Evolutionary conservation across 306 rosid genomes (phyloP), one percentile per base, ranked within the genome.

Genomic region (Vicia faba): DNA sequence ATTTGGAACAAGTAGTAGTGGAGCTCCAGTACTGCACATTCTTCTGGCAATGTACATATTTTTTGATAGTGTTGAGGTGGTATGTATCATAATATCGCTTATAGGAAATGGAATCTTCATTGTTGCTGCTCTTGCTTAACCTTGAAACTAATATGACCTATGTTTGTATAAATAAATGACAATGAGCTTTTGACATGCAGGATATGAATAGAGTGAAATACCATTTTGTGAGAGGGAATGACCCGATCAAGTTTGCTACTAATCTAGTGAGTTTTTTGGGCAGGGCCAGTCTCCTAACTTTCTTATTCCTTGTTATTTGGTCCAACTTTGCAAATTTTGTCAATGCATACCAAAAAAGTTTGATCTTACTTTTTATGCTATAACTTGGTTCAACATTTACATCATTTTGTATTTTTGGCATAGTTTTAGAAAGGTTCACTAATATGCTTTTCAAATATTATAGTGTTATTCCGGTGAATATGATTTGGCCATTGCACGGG

Each of bases 401-500:
- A 18, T 74, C 68, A 25, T 38, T 69, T 23, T 61, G 45, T 67
- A 14, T 13, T 63, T 18, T 63, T 71, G 71, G 49, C 40, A 10
- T 63, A 13, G 19, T 64, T 62, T 69, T 45, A 58, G 5, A 64
- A 67, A 40, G 54, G 14, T 66, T 72, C 19, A 44, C n/a, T n/a
- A n/a, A n/a, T n/a, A n/a, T n/a, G n/a, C n/a, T n/a, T n/a, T n/a
- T n/a, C n/a, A n/a, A n/a, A 77, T 71, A 70, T 63, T 83, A 80
- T 78, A 90, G 99, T 86, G 99, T 77, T 93, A 86, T 79, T 97
- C 97, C 11, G 89, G 81, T 58, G 99, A 93, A 90, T 97, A 90
- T 75, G 99, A 93, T 80, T 70, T 90, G 78, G 96, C 95, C 74
- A 82, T 93, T 66, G 87, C 96, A 25, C 83, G 95, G 64, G 97